phyloP scores from a whole-genome alignment of 176 grass and related monocot species.

The bread wheat (Triticum aestivum) region DNA sequence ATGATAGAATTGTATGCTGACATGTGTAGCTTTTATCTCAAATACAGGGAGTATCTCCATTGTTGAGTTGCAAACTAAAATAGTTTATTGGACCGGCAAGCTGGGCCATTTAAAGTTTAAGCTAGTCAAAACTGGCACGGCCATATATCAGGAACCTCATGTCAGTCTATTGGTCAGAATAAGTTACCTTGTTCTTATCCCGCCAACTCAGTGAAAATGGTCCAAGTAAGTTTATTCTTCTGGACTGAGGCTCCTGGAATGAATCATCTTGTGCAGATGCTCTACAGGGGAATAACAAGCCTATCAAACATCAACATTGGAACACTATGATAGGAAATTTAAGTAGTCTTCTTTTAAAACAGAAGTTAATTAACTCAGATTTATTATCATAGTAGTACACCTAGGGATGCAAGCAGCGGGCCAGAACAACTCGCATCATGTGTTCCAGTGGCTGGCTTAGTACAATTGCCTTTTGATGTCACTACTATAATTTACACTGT shows the following conservation, averaged over 20 bases:
- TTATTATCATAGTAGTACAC: constrained; percentile 1
- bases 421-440: not conserved
- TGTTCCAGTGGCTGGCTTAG: not conserved
- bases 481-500: not conserved
- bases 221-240: constrained; percentile 88
- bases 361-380: constrained; percentile 19
- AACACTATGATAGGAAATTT: constrained; percentile 19
- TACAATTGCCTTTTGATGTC: not conserved
- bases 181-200: constrained; percentile 92
- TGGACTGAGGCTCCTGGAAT: constrained; percentile 72
- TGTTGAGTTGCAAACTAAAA: not conserved
- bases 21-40: not conserved
- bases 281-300: constrained; percentile 42
- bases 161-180: not conserved
- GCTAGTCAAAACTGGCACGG: not conserved
- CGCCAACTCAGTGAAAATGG: constrained; percentile 88
- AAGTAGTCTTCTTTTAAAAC: not conserved
- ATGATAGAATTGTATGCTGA: not conserved
- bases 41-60: not conserved
- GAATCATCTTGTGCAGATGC: constrained; percentile 59
- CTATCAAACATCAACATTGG: constrained; percentile 22
- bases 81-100: not conserved
- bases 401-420: not conserved
- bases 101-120: not conserved
- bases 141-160: not conserved